Evolutionary conservation across 352 stramenopile genomes (phyloP).

Genomic region (Phytophthora vignae): DNA sequence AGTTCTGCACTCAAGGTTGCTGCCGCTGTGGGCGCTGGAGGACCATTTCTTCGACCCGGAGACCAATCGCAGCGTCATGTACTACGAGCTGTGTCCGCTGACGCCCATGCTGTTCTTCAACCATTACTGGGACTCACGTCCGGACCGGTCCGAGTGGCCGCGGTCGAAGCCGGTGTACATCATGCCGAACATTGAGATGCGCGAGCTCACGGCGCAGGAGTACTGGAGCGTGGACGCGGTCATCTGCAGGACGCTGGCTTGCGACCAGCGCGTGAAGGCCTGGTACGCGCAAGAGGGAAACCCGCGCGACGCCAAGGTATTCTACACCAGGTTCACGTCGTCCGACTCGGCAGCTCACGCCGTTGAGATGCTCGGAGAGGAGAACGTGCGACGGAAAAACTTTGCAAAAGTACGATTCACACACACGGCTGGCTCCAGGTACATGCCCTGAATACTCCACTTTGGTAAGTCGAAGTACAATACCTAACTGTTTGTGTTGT

Average conservation of each 20-base stretch:
- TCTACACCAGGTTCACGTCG: conserved; percentile 59
- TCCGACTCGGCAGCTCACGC: conserved; percentile 36
- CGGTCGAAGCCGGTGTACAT: conserved; percentile 50
- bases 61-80: conserved; percentile 32
- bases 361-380: conserved; percentile 24
- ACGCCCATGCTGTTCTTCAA: conserved; percentile 61
- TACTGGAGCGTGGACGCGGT: conserved; percentile 64
- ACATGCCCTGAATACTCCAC: background rate
- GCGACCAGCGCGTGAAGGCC: conserved; percentile 46
- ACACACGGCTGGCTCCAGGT: conserved; percentile 60
- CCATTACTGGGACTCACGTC: conserved; percentile 52
- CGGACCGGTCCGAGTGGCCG: conserved; percentile 23
- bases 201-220: conserved; percentile 51
- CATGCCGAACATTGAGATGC: conserved; percentile 67
- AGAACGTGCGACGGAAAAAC: conserved; percentile 39
- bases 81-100: conserved; percentile 60
- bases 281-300: conserved; percentile 62
- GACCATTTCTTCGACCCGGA: conserved; percentile 34
- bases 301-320: conserved; percentile 37
- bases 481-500: too few relatives aligned
- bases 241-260: conserved; percentile 60
- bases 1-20: conserved; percentile 43
- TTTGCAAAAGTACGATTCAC: conserved; percentile 49
- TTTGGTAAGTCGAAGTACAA: too few relatives aligned
- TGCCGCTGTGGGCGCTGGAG: conserved; percentile 45